Evolutionary conservation across 441 rosid species (phyloP).

Genomic region (Viola pubescens): DNA sequence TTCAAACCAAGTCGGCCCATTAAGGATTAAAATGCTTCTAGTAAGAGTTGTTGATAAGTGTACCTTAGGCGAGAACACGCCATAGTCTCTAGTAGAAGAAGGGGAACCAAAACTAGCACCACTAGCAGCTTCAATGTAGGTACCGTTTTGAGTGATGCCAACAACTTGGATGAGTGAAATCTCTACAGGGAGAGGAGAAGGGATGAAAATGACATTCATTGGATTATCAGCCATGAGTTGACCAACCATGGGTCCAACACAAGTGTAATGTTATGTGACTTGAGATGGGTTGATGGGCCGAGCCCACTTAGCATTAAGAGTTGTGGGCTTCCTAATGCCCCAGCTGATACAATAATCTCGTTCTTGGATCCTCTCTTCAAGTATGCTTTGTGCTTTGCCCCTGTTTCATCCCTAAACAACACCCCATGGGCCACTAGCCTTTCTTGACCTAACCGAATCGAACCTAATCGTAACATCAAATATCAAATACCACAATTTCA

Average conservation of each 20-base stretch:
- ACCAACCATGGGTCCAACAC: slow-evolving; percentile 68
- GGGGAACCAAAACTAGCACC: slow-evolving; percentile 43
- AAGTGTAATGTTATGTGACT: slow-evolving; percentile 42
- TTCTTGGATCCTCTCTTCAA: slow-evolving; percentile 40
- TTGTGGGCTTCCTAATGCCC: slow-evolving; percentile 86
- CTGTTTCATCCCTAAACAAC: slow-evolving; percentile 38
- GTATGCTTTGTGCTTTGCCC: slow-evolving; percentile 49
- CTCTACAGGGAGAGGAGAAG: slow-evolving; percentile 74
- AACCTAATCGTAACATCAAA: neutral
- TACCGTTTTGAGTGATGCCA: slow-evolving; percentile 65
- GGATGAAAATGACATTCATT: slow-evolving; percentile 70
- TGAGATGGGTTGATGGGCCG: slow-evolving; percentile 56
- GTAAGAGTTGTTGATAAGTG: neutral
- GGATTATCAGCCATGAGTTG: slow-evolving; percentile 84
- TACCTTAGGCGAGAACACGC: slow-evolving; percentile 68
- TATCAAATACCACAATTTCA: neutral
- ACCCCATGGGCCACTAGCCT: slow-evolving; percentile 67
- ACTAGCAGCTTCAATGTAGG: slow-evolving; percentile 71
- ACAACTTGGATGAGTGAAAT: slow-evolving; percentile 77
- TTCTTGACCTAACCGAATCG: slow-evolving; percentile 26
- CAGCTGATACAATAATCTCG: slow-evolving; percentile 59
- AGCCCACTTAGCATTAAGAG: slow-evolving; percentile 77
- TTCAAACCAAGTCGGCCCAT: neutral
- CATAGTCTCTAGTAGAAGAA: slow-evolving; percentile 32
- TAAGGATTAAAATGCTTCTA: neutral